Conservation (phyloP, 2,329 filamentous ascomycete genomes). For the Diplodia corticola region DNA sequence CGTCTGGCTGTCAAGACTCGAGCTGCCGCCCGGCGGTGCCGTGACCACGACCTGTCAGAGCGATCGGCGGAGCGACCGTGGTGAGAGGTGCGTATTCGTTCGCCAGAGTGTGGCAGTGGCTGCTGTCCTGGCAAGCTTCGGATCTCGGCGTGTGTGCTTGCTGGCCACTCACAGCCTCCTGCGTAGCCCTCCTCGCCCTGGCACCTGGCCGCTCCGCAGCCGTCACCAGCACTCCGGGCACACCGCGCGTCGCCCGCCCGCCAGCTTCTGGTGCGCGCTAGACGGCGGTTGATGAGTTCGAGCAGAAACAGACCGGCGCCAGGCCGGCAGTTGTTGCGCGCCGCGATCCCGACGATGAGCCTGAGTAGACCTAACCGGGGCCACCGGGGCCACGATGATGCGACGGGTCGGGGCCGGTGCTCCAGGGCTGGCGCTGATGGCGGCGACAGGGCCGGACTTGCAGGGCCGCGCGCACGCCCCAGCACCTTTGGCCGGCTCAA, state of each 20-base stretch:
- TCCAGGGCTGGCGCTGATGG: neutral
- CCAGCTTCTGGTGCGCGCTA: neutral
- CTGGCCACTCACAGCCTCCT: slow-evolving; percentile 7
- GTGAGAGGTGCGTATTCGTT: slow-evolving; percentile 10
- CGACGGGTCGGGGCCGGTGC: neutral
- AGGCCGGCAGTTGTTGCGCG: neutral
- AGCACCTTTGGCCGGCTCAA: too few relatives aligned
- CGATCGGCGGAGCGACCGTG: neutral
- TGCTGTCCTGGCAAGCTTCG: neutral
- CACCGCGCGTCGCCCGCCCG: neutral
- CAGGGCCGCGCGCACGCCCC: too few relatives aligned
- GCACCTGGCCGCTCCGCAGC: neutral
- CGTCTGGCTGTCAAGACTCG: neutral
- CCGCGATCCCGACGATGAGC: neutral
- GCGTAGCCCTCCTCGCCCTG: neutral
- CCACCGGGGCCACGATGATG: slow-evolving; percentile 6
- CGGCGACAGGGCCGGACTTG: neutral
- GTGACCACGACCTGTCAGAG: neutral
- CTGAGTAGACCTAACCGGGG: too few relatives aligned
- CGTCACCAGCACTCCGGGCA: neutral
- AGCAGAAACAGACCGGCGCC: neutral
- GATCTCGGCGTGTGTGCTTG: neutral
- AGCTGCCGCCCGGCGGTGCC: neutral
- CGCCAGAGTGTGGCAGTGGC: slow-evolving; percentile 4
- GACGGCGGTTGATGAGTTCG: neutral